Conservation (phyloP, 129 eudicot genomes). For the Pulicaria dysenterica region DNA sequence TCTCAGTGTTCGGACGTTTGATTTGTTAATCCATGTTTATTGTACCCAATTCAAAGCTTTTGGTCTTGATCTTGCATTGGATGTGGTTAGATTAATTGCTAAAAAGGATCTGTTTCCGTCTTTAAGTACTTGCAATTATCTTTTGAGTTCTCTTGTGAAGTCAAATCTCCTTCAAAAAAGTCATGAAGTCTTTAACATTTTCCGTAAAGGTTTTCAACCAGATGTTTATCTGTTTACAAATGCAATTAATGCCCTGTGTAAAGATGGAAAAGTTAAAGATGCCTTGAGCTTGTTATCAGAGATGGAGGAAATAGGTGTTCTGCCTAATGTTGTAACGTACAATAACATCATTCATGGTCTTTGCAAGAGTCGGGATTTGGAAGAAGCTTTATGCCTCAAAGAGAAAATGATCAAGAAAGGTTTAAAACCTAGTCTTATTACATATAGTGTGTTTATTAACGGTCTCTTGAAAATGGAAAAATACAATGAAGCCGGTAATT, state of each 20-base stretch:
- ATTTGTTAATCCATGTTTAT: conserved; percentile 74
- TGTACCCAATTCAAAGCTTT: conserved; percentile 51
- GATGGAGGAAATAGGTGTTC: conserved; percentile 62
- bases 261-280: conserved; percentile 58
- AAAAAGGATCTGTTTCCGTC: conserved; percentile 63
- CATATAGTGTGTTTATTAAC: conserved; percentile 63
- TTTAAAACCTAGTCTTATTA: conserved; percentile 55
- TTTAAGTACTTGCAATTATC: conserved; percentile 51
- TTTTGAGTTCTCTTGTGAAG: conserved; percentile 66
- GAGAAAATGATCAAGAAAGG: conserved; percentile 62
- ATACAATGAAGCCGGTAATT: conserved; percentile 48
- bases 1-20: conserved; percentile 39
- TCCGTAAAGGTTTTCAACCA: conserved; percentile 40
- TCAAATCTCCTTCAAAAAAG: conserved; percentile 40
- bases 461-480: conserved; percentile 55
- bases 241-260: conserved; percentile 57
- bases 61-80: conserved; percentile 52
- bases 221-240: conserved; percentile 68
- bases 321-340: conserved; percentile 70
- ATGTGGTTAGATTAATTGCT: conserved; percentile 48
- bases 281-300: conserved; percentile 45
- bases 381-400: conserved; percentile 57
- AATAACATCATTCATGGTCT: conserved; percentile 71
- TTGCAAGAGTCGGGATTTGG: conserved; percentile 48
- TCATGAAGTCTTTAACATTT: conserved; percentile 50